Conservation (phyloP, 345 rosid genomes). For the Crucihimalaya himalaica region DNA sequence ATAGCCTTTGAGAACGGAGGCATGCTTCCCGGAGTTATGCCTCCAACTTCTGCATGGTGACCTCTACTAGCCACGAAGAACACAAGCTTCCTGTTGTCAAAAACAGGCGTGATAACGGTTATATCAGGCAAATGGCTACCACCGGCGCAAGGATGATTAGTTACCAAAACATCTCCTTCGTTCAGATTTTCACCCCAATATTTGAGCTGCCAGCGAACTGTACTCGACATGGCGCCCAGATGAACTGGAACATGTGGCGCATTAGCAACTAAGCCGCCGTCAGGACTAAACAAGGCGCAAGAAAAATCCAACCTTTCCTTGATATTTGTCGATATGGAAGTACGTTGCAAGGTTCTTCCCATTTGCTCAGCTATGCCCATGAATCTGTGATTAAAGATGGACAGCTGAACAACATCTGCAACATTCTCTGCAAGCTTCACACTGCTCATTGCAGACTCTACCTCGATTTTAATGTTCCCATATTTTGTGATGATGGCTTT, state of each 20-base stretch:
- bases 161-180: slow-evolving; percentile 92
- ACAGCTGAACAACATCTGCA: slow-evolving; percentile 96
- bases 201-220: slow-evolving; percentile 86
- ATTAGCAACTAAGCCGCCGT: slow-evolving; percentile 94
- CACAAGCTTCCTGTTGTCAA: slow-evolving; percentile 69
- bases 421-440: slow-evolving; percentile 60
- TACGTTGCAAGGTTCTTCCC: slow-evolving; percentile 96
- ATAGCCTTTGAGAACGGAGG: slow-evolving; percentile 96
- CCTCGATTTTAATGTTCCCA: slow-evolving; percentile 84
- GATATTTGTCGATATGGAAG: slow-evolving; percentile 96
- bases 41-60: slow-evolving; percentile 99
- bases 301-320: slow-evolving; percentile 95
- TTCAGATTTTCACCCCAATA: slow-evolving; percentile 75
- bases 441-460: slow-evolving; percentile 48
- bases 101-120: slow-evolving; percentile 93
- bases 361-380: slow-evolving; percentile 99
- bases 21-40: slow-evolving; percentile 99
- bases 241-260: slow-evolving; percentile 99
- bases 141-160: slow-evolving; percentile 93
- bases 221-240: slow-evolving; percentile 96
- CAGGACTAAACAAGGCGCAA: slow-evolving; percentile 93
- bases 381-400: slow-evolving; percentile 92
- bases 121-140: slow-evolving; percentile 99
- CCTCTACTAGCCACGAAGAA: slow-evolving; percentile 99
- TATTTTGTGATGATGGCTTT: slow-evolving; percentile 76